Conservation (phyloP, 768 basidiomycete species). For the Mycena maculata region DNA sequence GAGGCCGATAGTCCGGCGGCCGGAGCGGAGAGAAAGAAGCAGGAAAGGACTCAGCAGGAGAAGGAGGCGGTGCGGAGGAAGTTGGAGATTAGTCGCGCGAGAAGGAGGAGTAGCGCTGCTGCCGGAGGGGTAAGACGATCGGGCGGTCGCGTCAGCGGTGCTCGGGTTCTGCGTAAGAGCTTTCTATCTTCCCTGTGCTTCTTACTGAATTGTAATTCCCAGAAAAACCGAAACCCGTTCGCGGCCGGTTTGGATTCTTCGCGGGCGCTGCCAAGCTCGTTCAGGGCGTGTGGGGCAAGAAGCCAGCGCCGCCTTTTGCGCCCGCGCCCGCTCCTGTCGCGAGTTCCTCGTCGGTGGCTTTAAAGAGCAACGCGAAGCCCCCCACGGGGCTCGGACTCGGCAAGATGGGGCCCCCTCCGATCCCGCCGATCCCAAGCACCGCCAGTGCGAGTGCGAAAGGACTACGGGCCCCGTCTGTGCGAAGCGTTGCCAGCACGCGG, state of each 20-base stretch:
- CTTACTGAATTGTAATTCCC: slow-evolving; percentile 15
- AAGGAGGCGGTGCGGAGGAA: slow-evolving; percentile 70
- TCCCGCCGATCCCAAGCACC: slow-evolving; percentile 14
- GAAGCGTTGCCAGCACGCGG: slow-evolving; percentile 30
- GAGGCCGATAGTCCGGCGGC: slow-evolving; percentile 39
- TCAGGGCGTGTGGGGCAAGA: slow-evolving; percentile 74
- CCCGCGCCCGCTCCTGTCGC: slow-evolving; percentile 44
- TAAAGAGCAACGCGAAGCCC: slow-evolving; percentile 24
- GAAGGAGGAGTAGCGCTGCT: slow-evolving; percentile 76
- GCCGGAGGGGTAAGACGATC: slow-evolving; percentile 41
- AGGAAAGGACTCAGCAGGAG: slow-evolving; percentile 61
- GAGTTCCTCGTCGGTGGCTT: slow-evolving; percentile 27
- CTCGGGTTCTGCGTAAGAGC: slow-evolving; percentile 54
- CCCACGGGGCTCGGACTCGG: slow-evolving; percentile 6
- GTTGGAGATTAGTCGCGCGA: slow-evolving; percentile 74
- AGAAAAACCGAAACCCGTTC: slow-evolving; percentile 58
- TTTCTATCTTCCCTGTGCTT: slow-evolving; percentile 8
- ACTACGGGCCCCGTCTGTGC: slow-evolving; percentile 27
- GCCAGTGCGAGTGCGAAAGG: slow-evolving; percentile 22
- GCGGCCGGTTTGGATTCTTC: slow-evolving; percentile 70
- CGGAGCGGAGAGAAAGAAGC: slow-evolving; percentile 57
- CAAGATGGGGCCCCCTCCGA: slow-evolving; percentile 19
- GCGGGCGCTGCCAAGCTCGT: slow-evolving; percentile 79
- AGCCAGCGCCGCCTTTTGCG: slow-evolving; percentile 39
- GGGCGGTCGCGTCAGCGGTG: slow-evolving; percentile 54